Evolutionary conservation across 2,329 filamentous ascomycete species (phyloP).

Genomic region (Nakataea oryzae): DNA sequence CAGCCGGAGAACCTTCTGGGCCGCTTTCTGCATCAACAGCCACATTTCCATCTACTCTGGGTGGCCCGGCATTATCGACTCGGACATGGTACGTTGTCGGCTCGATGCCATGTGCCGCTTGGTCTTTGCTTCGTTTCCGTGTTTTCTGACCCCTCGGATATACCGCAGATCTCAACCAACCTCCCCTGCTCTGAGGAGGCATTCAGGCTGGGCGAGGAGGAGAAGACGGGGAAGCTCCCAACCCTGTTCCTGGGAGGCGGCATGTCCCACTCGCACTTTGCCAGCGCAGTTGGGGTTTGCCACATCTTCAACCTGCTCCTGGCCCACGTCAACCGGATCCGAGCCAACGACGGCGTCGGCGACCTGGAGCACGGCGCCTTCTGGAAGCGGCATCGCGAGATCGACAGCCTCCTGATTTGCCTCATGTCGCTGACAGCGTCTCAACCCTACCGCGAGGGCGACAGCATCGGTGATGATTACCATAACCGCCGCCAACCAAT

Average conservation of each 20-base stretch:
- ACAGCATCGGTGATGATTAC: no score
- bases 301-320: conserved; percentile 75
- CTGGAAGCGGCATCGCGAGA: conserved; percentile 74
- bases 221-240: conserved; percentile 52
- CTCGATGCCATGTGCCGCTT: background rate
- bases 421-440: conserved; percentile 66
- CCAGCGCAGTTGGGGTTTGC: conserved; percentile 61
- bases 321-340: conserved; percentile 65
- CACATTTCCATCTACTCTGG: conserved; percentile 84
- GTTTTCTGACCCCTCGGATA: background rate
- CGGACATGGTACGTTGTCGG: conserved; percentile 44
- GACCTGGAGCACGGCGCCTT: conserved; percentile 68
- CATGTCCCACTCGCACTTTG: conserved; percentile 58
- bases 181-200: conserved; percentile 73
- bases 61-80: conserved; percentile 75
- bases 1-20: conserved; percentile 70
- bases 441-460: conserved; percentile 15
- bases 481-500: conserved; percentile 53
- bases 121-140: background rate
- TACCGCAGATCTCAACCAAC: conserved; percentile 56
- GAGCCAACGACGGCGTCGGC: conserved; percentile 58
- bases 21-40: conserved; percentile 69
- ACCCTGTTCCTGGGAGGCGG: conserved; percentile 46
- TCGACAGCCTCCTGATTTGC: conserved; percentile 72
- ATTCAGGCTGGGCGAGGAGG: conserved; percentile 55